Base-by-base conservation (phyloP, 805 yeast genomes). In the Cyberlindnera misumaiensis region DNA sequence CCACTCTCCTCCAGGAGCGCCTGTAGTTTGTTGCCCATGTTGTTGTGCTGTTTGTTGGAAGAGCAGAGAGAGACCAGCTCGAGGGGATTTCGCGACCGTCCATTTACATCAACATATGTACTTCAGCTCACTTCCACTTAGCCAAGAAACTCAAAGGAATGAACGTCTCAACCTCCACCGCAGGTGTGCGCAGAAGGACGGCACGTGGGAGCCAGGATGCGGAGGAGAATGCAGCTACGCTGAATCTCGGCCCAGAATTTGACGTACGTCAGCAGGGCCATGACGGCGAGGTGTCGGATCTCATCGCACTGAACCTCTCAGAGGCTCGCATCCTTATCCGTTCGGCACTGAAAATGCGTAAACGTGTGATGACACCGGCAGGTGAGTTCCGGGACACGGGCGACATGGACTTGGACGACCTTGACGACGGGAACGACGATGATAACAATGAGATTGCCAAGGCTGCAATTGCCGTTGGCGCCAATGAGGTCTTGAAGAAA, bases 221-320 rank as follows among this genome's bases (percentile, higher is more conserved):
- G 47, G 97, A 89, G 54, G 97, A 90, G 56, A 94, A 93, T 55
- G 94, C 97, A 0, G 78, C 96, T 0, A 72, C 75, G 36, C 71
- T 93, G 50, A 82, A 83, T 55, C 73, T 93, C 40, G 98, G 98
- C 9, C 90, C 95, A 20, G 98, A 93, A 64, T 93, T 93, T 56
- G 89, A 81, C 51, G 62, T 83, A 37, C 75, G 73, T 26, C 97
- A 89, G 58, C 63, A 80, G 28, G 81, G 85, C 46, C 89, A 89
- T 58, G 79, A 79, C 37, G 96, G 96, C 14, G 76, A 77, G 42
- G 76, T 73, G 40, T 81, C 78, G 41, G 84, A 80, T 45, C 70
- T 93, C 42, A 83, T 85, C 45, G 86, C 97, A 1, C 68, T 93
- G 49, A 90, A 89, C 60, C 65, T 89, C 34, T 81, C 94, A 20